Evolutionary conservation across 345 rosid species (phyloP), one percentile per base, ranked within the genome.

Genomic region (Eucalyptus pauciflora): DNA sequence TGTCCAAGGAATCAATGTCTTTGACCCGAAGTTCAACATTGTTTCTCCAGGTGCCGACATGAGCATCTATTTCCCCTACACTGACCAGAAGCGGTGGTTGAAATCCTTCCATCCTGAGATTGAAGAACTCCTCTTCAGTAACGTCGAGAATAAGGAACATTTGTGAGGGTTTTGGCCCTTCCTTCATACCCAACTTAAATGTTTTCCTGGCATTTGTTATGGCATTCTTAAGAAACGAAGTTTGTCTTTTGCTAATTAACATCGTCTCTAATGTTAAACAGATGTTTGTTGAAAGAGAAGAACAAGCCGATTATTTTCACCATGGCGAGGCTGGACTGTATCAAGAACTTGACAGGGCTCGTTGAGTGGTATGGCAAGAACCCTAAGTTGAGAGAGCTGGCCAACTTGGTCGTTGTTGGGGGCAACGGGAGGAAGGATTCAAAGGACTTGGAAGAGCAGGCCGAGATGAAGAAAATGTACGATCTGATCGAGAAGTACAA

Each of bases 321-420:
- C 12, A 97, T 96, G 99, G 99, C 99, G 37, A 95, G 99, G 93
- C 94, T 97, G 33, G 98, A 97, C 91, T 94, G 98, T 43, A 98
- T 97, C 13, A 95, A 97, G 96, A 97, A 97, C 88, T 89, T 96
- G 88, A 24, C 95, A 1, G 99, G 99, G 86, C 98, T 96, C n/a
- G 99, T 97, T 3, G 99, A 96, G 91, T 97, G 99, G 99, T 97
- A 96, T 50, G 99, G 98, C 12, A 95, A 96, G 95, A 97, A 96
- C 54, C 27, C 89, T 3, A 92, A 89, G 91, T 92, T 97, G 2
- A 96, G 99, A 5, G 97, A 96, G 60, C 90, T 96, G 24, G 97
- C 89, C 48, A 97, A 97, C 94, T 95, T 96, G 46, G 99, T 97
- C 3, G 97, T 97, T 12, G 99, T 96, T 1, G 99, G 99, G 33